Conservation (phyloP, 768 basidiomycete genomes). For the Mycena alexandri region DNA sequence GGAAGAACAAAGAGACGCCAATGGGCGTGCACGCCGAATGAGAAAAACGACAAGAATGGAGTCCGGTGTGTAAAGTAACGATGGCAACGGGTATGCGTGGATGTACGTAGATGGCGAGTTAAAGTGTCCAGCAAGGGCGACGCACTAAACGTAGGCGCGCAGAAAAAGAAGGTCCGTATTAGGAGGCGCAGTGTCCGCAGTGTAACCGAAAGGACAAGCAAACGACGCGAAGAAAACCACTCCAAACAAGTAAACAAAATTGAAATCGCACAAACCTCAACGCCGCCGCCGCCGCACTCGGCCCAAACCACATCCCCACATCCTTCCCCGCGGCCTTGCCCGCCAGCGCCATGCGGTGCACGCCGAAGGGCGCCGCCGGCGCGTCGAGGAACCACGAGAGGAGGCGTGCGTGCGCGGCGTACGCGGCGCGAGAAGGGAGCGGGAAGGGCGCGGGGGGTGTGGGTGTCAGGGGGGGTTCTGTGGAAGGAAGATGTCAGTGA, state of each 20-base stretch:
- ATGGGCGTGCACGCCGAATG: no score
- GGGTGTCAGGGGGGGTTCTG: constrained; percentile 18
- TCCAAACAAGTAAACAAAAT: no score
- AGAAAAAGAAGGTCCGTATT: no score
- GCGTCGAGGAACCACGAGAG: constrained; percentile 83
- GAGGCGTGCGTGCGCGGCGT: constrained; percentile 75
- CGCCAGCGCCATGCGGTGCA: constrained; percentile 82
- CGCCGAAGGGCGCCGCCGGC: constrained; percentile 78
- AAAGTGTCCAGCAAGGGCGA: no score
- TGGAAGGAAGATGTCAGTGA: no score
- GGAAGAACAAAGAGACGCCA: neutral
- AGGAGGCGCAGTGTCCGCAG: no score
- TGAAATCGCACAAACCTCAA: no score
- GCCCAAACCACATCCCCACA: constrained; percentile 87
- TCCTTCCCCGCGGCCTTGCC: constrained; percentile 85
- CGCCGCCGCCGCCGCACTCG: constrained; percentile 82
- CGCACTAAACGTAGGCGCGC: no score
- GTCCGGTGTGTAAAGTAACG: neutral
- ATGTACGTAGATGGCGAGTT: no score
- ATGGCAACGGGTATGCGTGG: neutral
- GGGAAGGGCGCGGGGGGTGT: constrained; percentile 29
- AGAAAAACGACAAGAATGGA: no score
- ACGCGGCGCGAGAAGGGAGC: constrained; percentile 58
- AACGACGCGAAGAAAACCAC: no score
- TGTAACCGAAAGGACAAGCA: no score